These are phyloP conservation scores for Cordyceps militaris DNA, from an alignment of 2,329 filamentous ascomycete genomes.

Conservation along the genomic window DNA sequence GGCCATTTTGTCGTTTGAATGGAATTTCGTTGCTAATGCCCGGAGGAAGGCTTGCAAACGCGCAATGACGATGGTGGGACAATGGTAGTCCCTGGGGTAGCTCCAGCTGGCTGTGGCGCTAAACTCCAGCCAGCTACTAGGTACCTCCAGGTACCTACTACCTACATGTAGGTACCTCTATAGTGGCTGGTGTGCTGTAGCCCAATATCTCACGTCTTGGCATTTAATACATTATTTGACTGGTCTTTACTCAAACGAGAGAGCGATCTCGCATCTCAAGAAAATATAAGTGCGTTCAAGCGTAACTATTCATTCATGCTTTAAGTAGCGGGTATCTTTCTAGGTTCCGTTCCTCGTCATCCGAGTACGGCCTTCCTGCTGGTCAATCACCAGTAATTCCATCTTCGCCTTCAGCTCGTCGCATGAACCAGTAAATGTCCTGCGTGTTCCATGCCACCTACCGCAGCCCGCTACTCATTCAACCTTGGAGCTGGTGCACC, in stretches of 20 bases:
- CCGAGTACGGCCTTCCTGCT: not conserved
- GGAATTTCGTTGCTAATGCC: not conserved
- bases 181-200: too few species aligned
- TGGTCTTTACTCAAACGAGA: too few species aligned
- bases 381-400: not conserved
- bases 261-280: not conserved
- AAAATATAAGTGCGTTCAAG: not conserved
- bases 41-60: not conserved
- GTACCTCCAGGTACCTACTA: not conserved
- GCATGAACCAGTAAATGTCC: not conserved
- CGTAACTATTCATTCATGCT: not conserved
- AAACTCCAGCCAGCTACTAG: not conserved
- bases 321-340: conserved; percentile 8
- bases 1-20: conserved; percentile 18
- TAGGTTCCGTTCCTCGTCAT: not conserved
- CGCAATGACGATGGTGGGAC: conserved; percentile 13
- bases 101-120: conserved; percentile 4
- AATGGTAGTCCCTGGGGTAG: not conserved
- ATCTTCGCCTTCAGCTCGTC: not conserved
- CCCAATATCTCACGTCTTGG: too few species aligned
- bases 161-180: too few species aligned
- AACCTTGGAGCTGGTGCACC: not conserved
- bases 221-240: not conserved
- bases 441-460: not conserved
- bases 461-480: not conserved